Evolutionary conservation across 768 basidiomycete genomes (phyloP).

Genomic region (Chiua virens): DNA sequence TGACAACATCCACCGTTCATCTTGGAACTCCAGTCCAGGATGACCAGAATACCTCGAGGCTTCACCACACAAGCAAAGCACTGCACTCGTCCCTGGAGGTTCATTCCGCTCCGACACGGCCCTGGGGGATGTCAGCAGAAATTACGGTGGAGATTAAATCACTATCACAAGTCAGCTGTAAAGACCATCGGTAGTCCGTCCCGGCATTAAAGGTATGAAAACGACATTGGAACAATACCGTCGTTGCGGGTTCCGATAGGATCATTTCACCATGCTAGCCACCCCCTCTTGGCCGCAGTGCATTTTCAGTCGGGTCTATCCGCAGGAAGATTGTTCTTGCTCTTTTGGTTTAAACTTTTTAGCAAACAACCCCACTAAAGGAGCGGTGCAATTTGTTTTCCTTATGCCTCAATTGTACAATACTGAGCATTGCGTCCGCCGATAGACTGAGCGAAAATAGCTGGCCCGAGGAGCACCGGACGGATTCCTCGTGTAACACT

Average conservation of each 20-base stretch:
- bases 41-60: conserved; percentile 3
- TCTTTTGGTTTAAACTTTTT: conserved; percentile 38
- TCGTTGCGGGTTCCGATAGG: conserved; percentile 8
- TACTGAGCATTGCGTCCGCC: conserved; percentile 13
- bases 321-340: conserved; percentile 32
- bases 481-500: conserved; percentile 26
- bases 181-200: conserved; percentile 23
- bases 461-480: conserved; percentile 32
- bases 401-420: conserved; percentile 23
- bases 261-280: conserved; percentile 22
- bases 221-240: conserved; percentile 11
- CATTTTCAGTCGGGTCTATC: conserved; percentile 18
- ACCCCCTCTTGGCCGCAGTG: conserved; percentile 18
- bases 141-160: conserved; percentile 3
- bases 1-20: conserved; percentile 1
- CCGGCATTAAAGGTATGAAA: conserved; percentile 18
- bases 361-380: conserved; percentile 21
- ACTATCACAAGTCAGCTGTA: conserved; percentile 1
- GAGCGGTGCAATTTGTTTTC: conserved; percentile 15
- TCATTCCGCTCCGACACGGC: conserved; percentile 14
- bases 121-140: conserved; percentile 1
- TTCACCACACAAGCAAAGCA: conserved; percentile 1
- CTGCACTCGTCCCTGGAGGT: background rate
- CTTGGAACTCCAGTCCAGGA: background rate
- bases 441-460: conserved; percentile 25